Percentiles rank a stretch among this genome's conserved stretches.
Evolutionary conservation across 768 basidiomycete species (phyloP).

Genomic region (Suillus spraguei): DNA sequence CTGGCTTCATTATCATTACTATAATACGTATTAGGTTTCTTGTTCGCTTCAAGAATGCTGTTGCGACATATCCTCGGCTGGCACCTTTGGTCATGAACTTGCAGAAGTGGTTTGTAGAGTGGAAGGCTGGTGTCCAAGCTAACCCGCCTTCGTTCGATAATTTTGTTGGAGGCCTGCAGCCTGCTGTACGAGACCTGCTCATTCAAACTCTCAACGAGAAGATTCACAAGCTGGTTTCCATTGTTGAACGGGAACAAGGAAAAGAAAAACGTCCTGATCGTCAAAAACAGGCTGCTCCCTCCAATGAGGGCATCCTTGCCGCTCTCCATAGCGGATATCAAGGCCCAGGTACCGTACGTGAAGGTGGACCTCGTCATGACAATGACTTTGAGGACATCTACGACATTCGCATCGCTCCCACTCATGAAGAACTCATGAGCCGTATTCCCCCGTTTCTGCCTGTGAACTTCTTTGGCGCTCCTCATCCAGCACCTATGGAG

Average conservation of each 20-base stretch:
- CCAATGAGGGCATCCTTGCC: slow-evolving; percentile 40
- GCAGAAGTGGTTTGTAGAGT: slow-evolving; percentile 46
- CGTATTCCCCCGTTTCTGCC: slow-evolving; percentile 59
- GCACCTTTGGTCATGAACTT: slow-evolving; percentile 43
- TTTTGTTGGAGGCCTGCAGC: slow-evolving; percentile 34
- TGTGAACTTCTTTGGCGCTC: slow-evolving; percentile 57
- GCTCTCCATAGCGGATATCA: slow-evolving; percentile 47
- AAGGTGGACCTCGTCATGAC: slow-evolving; percentile 62
- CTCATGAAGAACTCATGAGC: slow-evolving; percentile 62
- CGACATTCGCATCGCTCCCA: slow-evolving; percentile 70
- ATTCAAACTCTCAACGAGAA: slow-evolving; percentile 31
- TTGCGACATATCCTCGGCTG: slow-evolving; percentile 48
- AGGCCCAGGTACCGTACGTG: slow-evolving; percentile 54
- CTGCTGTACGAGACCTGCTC: slow-evolving; percentile 41
- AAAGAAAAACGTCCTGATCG: slow-evolving; percentile 32
- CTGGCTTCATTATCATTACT: slow-evolving; percentile 9
- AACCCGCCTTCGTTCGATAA: slow-evolving; percentile 48
- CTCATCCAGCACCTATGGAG: slow-evolving; percentile 57
- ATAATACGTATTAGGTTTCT: slow-evolving; percentile 42
- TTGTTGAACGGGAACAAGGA: slow-evolving; percentile 53
- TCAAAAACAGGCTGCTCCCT: slow-evolving; percentile 12
- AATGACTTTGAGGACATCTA: slow-evolving; percentile 61
- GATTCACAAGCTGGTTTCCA: slow-evolving; percentile 37
- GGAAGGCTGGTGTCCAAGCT: slow-evolving; percentile 44
- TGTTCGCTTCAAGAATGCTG: slow-evolving; percentile 59